Base-by-base conservation (phyloP, 2,329 filamentous ascomycete species). In the Cladosporium austrohemisphaericum region DNA sequence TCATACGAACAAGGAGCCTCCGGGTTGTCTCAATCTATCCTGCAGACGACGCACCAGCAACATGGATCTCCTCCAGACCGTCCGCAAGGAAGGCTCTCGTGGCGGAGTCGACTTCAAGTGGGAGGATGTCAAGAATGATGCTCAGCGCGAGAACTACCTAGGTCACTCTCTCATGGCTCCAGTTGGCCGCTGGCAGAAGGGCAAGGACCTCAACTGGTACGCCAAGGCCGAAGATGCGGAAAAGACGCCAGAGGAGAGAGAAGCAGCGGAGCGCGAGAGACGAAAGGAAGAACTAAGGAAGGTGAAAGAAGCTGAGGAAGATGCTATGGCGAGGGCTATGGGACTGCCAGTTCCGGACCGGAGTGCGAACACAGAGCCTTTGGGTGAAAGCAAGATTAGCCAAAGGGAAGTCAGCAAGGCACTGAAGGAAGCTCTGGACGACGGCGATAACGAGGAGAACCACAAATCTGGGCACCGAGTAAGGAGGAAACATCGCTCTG, bases 101-200 rank as follows among this genome's bases (percentile, higher is more conserved):
- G 93, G 93, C 63, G 93, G 93, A 53, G 86, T 86, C 69, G 90
- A 96, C 69, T 98, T 98, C 75, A 91, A 85, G 71, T 97, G 93
- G 93, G 87, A 92, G 57, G 90, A 96, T 59, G 92, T 98, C 64
- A 85, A 92, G 66, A 83, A 77, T 57, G 94, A 90, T 41, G 74
- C 79, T 18, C 91, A 95, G 64, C 90, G 93, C 68, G 91, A 98
- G 69, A 95, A 85, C 66, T 86, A 85, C 68, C 85, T 96, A 6
- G 91, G 91, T 45, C 91, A 96, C 72, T 93, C 87, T 52, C 72
- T 96, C 51, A 95, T 92, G 76, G 91, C 91, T 45, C 69, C 91
- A 0, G 90, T 95, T 3, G 91, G 91, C 6, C 85, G 91, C 57
- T 96, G 91, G 91, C 88, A 93, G 62, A 84, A 92, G 64, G 84